Base-by-base conservation (phyloP, 176 grass and related monocot genomes). In the Lolium perenne region DNA sequence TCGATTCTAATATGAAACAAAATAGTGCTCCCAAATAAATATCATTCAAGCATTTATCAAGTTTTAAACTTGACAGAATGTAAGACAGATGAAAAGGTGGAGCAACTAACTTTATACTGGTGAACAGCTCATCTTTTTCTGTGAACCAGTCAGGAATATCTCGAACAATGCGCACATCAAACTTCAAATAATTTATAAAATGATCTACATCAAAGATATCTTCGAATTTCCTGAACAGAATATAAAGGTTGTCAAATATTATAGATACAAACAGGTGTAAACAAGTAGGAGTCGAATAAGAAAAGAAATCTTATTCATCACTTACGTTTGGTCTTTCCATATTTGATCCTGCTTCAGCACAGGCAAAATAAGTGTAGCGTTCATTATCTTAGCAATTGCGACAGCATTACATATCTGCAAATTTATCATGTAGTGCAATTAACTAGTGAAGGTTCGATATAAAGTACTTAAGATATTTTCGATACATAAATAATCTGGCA, bases 311-410 rank as follows among this genome's bases (percentile, higher is more conserved):
- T 66, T 22, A 89, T 57, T 51, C 38, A 81, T 20, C 54, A 84
- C 86, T 86, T 86, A 98, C 96, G 93, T 98, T 80, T 98, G 96
- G 86, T 98, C 96, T 89, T 98, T 95, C 93, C 96, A 98, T 83
- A 95, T 98, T 88, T 98, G 96, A 87, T 98, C 96, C 91, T 95
- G 96, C 91, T 98, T 98, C 50, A 98, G 84, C 57, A 98, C 96
- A 17, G 93, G 95, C 84, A 98, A 90, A 89, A 98, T 95, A 87
- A 98, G 95, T 54, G 91, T 93, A 60, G 93, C 88, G 46, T 90
- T 93, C 91, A 98, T 95, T 91, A 98, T 98, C 85, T 98, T 98
- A 60, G 95, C 95, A 76, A 98, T 92, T 83, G 95, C 93, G 87
- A 98, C 95, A 75, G 93, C 95, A 95, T 98, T 98, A 85, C 95